Conservation (phyloP, 2,329 filamentous ascomycete genomes). For the Aspergillus proliferans region DNA sequence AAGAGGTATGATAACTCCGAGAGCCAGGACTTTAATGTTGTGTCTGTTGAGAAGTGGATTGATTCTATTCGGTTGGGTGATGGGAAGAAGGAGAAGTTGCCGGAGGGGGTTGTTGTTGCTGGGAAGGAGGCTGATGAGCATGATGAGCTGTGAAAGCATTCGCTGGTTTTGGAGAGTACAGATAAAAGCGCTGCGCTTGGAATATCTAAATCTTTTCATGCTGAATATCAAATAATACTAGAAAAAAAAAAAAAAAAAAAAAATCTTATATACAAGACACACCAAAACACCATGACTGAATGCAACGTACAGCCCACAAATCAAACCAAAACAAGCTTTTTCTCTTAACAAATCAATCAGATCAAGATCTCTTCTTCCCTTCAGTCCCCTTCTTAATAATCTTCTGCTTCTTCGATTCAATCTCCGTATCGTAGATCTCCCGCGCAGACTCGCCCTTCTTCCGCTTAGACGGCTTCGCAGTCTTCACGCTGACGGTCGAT, state of each 20-base stretch:
- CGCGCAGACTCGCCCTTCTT: slow-evolving; percentile 58
- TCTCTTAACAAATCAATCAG: not conserved
- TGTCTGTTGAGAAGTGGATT: slow-evolving; percentile 74
- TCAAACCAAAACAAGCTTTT: not conserved
- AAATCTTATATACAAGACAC: not conserved
- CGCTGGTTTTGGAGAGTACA: not conserved
- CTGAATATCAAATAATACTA: not conserved
- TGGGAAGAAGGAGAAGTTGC: slow-evolving; percentile 69
- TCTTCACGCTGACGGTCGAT: slow-evolving; percentile 68
- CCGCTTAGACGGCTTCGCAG: slow-evolving; percentile 62
- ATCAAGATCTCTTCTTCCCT: slow-evolving; percentile 23
- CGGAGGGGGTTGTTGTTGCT: slow-evolving; percentile 50
- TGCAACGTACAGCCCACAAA: not conserved
- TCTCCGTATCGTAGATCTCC: slow-evolving; percentile 42
- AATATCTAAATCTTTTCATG: no score
- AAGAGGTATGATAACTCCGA: slow-evolving; percentile 58
- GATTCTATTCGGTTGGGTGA: slow-evolving; percentile 89
- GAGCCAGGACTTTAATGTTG: slow-evolving; percentile 46
- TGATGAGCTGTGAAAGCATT: slow-evolving; percentile 37
- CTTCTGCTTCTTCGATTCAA: slow-evolving; percentile 39
- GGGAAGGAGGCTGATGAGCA: slow-evolving; percentile 33
- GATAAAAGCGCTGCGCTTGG: not conserved
- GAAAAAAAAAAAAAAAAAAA: not conserved
- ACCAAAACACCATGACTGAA: not conserved
- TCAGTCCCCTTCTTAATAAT: slow-evolving; percentile 42